Conservation (phyloP, 2,329 filamentous ascomycete genomes). For the Pyrenochaeta sp. region DNA sequence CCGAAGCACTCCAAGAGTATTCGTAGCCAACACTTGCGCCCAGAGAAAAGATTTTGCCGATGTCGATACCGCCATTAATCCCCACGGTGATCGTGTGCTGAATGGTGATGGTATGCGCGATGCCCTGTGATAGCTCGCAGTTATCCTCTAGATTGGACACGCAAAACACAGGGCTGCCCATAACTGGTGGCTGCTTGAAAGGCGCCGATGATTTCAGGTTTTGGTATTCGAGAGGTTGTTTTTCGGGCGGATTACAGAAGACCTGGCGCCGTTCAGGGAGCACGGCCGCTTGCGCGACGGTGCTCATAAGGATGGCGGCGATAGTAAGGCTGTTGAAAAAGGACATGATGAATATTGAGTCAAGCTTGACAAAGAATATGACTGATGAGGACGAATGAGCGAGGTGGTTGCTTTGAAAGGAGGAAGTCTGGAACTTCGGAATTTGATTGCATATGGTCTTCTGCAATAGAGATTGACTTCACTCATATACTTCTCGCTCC, state of each 20-base stretch:
- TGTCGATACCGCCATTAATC: not conserved
- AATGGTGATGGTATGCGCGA: not conserved
- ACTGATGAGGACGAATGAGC: not conserved
- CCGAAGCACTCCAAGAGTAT: slow-evolving; percentile 1
- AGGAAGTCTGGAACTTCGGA: not conserved
- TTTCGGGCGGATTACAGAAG: not conserved
- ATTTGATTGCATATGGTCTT: not conserved
- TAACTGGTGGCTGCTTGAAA: not conserved
- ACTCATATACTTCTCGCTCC: not conserved
- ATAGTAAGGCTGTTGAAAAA: not conserved
- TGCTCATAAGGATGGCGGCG: not conserved
- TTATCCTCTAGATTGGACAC: slow-evolving; percentile 2
- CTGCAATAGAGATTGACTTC: not conserved
- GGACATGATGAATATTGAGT: not conserved
- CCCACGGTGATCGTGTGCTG: not conserved
- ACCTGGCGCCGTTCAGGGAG: not conserved
- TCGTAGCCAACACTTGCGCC: slow-evolving; percentile 1
- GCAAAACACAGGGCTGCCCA: slow-evolving; percentile 4
- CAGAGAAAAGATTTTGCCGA: not conserved
- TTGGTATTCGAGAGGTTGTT: not conserved
- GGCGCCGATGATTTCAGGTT: slow-evolving; percentile 3
- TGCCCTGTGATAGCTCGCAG: slow-evolving; percentile 1
- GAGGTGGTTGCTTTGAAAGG: not conserved
- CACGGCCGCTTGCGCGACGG: not conserved
- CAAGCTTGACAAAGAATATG: not conserved